A percentile compares a stretch with the other conserved stretches of the same genome.
phyloP scores from a whole-genome alignment of 352 stramenopile genomes.

The Blastocystis sp. region DNA sequence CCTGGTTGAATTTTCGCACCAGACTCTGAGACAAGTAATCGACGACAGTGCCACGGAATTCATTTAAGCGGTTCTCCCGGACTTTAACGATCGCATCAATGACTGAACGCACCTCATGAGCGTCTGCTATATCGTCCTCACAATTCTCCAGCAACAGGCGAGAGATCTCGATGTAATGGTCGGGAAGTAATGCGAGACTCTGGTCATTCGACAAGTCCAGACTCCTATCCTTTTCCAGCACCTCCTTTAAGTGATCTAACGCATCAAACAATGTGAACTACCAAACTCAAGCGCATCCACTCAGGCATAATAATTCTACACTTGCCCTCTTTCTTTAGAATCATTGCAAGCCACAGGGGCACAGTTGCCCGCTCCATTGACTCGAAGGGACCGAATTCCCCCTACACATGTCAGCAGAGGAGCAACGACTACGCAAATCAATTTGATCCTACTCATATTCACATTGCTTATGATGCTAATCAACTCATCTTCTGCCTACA shows the following conservation, averaged over 20 bases:
- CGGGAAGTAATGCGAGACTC: not conserved
- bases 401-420: not conserved
- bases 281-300: conserved; percentile 15
- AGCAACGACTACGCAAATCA: not conserved
- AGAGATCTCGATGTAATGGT: conserved; percentile 53
- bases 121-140: conserved; percentile 42
- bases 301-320: conserved; percentile 49
- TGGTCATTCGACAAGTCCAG: not conserved
- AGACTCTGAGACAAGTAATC: not conserved
- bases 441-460: not conserved
- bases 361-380: conserved; percentile 35
- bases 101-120: not conserved
- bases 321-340: conserved; percentile 55
- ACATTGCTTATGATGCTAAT: conserved; percentile 13
- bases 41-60: conserved; percentile 10
- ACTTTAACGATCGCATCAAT: conserved; percentile 39
- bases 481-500: conserved; percentile 46
- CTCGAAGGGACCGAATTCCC: conserved; percentile 57
- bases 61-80: conserved; percentile 22
- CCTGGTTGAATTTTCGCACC: conserved; percentile 12
- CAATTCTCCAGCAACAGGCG: conserved; percentile 37
- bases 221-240: not conserved
- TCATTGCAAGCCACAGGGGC: conserved; percentile 39
- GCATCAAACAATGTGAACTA: not conserved
- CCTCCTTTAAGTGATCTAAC: not conserved